phyloP scores from a whole-genome alignment of 106 monocot genomes.

The Triglochin maritima region DNA sequence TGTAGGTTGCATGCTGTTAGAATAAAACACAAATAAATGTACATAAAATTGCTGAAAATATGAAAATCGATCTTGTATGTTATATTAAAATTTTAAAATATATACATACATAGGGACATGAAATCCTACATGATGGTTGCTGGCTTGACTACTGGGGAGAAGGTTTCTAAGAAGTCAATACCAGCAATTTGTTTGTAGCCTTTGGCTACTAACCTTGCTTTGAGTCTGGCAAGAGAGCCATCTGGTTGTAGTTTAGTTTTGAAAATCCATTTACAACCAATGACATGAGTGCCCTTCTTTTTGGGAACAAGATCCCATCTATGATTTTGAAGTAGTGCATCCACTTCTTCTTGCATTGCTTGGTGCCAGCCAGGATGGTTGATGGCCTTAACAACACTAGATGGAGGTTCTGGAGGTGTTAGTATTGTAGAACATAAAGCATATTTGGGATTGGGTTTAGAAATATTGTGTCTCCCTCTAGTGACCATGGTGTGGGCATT shows the following conservation, averaged over 20 bases:
- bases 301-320: background rate
- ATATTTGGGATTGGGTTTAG: too few relatives aligned
- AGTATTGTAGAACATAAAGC: too few relatives aligned
- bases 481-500: too few relatives aligned
- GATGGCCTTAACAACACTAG: background rate
- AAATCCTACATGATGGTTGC: background rate
- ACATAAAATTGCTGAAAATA: too few relatives aligned
- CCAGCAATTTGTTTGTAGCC: background rate
- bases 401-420: too few relatives aligned
- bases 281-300: background rate
- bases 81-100: too few relatives aligned
- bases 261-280: conserved; percentile 1
- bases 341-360: background rate
- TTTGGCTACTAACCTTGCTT: background rate
- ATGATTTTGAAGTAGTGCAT: background rate
- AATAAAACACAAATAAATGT: too few relatives aligned
- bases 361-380: background rate
- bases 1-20: too few relatives aligned
- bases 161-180: background rate
- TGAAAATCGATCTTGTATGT: too few relatives aligned
- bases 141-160: background rate
- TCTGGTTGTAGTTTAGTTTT: background rate
- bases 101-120: background rate
- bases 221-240: background rate
- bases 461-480: too few relatives aligned